A percentile compares a stretch with the other conserved stretches of the same genome.
Conservation (phyloP, 345 rosid species). For the Sisymbrium altissimum region DNA sequence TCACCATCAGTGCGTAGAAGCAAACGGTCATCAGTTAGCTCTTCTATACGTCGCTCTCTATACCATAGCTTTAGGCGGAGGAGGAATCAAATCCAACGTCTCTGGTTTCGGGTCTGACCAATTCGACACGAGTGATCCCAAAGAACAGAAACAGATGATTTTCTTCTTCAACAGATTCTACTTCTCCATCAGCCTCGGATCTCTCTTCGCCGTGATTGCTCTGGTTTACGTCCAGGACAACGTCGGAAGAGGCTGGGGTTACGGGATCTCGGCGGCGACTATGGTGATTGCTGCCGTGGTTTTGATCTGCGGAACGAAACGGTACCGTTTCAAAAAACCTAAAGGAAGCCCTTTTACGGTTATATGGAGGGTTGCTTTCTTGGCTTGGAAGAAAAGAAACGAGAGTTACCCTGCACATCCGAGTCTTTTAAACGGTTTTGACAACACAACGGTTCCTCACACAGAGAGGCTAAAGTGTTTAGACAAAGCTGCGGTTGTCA, state of each 20-base stretch:
- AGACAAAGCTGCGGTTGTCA: constrained; percentile 75
- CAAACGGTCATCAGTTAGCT: constrained; percentile 57
- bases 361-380: constrained; percentile 65
- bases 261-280: constrained; percentile 81
- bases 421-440: constrained; percentile 53
- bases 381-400: constrained; percentile 77
- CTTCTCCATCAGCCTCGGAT: constrained; percentile 70
- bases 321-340: constrained; percentile 74
- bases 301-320: constrained; percentile 53
- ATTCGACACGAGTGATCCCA: constrained; percentile 67
- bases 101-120: constrained; percentile 96
- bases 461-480: constrained; percentile 65
- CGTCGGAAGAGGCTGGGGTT: constrained; percentile 92
- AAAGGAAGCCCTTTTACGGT: constrained; percentile 84
- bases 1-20: constrained; percentile 69
- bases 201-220: constrained; percentile 67
- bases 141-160: constrained; percentile 73
- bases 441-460: constrained; percentile 54
- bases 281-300: constrained; percentile 63
- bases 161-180: constrained; percentile 79
- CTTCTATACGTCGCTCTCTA: constrained; percentile 80
- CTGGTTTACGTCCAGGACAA: constrained; percentile 88
- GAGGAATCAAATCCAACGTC: constrained; percentile 90
- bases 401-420: constrained; percentile 54
- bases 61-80: constrained; percentile 75